Percentiles rank a stretch among this genome's conserved stretches.
phyloP scores from a whole-genome alignment of 768 basidiomycete genomes.

The Tulasnella sp. region DNA sequence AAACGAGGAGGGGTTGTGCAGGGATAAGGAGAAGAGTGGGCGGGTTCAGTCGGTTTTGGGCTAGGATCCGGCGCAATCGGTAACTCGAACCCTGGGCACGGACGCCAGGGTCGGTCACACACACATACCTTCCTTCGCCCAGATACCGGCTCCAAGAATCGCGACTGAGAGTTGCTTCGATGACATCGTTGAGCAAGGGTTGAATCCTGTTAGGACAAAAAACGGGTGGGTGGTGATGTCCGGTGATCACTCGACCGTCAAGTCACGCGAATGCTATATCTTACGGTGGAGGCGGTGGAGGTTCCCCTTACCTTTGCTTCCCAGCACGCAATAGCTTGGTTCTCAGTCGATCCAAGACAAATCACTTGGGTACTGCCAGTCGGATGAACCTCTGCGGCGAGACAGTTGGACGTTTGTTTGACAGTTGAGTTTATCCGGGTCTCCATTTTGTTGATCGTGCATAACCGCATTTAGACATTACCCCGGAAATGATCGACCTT shows the following conservation, averaged over 20 bases:
- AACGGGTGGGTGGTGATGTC: background rate
- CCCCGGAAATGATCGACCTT: background rate
- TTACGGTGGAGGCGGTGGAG: background rate
- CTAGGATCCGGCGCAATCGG: background rate
- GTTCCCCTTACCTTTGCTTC: background rate
- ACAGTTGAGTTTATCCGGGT: background rate
- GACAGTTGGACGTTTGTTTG: background rate
- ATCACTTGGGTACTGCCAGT: background rate
- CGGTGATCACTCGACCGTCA: no score
- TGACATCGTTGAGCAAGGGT: background rate
- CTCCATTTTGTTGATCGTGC: no score
- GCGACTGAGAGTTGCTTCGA: conserved; percentile 40
- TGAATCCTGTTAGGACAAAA: background rate
- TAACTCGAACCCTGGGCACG: background rate
- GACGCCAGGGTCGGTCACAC: background rate
- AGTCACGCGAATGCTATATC: background rate
- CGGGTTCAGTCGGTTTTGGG: background rate
- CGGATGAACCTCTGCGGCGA: background rate
- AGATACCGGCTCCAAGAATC: conserved; percentile 71
- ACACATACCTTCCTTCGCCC: conserved; percentile 56
- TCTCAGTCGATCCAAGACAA: background rate
- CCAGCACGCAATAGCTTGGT: background rate
- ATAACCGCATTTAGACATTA: background rate
- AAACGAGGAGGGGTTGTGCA: background rate
- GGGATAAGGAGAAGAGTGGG: background rate